Conservation (phyloP, 305 asterid genomes). For the Fraxinus angustifolia region DNA sequence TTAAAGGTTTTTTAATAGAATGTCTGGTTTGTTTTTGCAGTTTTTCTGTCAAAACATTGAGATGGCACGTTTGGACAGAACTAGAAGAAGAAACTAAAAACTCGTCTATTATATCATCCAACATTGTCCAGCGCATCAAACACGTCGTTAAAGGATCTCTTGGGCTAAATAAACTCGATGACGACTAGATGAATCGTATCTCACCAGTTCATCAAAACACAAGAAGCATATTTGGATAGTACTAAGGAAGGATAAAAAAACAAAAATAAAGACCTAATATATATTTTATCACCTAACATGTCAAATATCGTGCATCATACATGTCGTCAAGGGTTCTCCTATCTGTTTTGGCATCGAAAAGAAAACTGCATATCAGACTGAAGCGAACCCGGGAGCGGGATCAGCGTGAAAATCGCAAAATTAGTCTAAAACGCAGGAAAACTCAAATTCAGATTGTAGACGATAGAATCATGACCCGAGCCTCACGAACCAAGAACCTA, state of each 20-base stretch:
- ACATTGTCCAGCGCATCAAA: not conserved
- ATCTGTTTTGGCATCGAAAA: not conserved
- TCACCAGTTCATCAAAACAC: not conserved
- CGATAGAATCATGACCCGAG: too few species aligned
- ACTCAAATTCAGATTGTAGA: too few species aligned
- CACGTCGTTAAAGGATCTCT: not conserved
- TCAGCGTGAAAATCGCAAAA: too few species aligned
- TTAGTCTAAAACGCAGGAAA: too few species aligned
- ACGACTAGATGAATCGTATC: not conserved
- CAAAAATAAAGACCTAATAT: too few species aligned
- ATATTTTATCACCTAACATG: not conserved
- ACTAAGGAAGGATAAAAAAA: not conserved
- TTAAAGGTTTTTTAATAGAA: conserved; percentile 36
- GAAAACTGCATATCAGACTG: not conserved
- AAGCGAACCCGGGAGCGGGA: too few species aligned
- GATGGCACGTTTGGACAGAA: not conserved
- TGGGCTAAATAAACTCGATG: not conserved
- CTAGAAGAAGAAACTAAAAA: not conserved
- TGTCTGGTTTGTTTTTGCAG: not conserved
- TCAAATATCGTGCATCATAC: not conserved
- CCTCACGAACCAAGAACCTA: too few species aligned
- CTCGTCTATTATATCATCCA: not conserved
- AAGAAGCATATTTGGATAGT: not conserved
- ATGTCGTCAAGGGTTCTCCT: not conserved
- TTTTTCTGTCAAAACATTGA: not conserved